Percentiles rank a stretch among this genome's conserved stretches.
Evolutionary conservation across 805 yeast genomes (phyloP).

Genomic region (Huiozyma sinensis): DNA sequence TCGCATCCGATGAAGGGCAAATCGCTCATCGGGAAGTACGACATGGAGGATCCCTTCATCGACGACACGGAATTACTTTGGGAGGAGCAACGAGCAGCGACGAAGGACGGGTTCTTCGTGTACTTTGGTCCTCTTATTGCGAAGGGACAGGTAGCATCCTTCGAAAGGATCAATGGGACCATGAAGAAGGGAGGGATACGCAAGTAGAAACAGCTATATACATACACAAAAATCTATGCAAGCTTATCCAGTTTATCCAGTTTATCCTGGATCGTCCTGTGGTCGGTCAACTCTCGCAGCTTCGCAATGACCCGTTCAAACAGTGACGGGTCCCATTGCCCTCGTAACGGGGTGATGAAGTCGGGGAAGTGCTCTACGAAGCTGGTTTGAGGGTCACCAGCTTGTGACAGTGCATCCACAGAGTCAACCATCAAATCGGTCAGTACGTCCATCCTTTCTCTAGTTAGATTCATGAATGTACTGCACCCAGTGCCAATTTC

Average conservation of each 20-base stretch:
- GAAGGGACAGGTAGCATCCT: constrained; percentile 38
- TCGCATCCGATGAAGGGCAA: constrained; percentile 40
- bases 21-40: constrained; percentile 83
- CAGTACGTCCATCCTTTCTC: constrained; percentile 32
- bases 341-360: constrained; percentile 33
- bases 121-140: constrained; percentile 86
- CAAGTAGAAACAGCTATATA: too few species aligned
- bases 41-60: constrained; percentile 86
- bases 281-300: too few species aligned
- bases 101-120: constrained; percentile 92
- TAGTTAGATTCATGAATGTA: constrained; percentile 33
- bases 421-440: constrained; percentile 15
- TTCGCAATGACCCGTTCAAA: too few species aligned
- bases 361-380: constrained; percentile 33
- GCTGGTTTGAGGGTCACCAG: too few species aligned
- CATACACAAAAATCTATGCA: too few species aligned
- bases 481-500: not conserved
- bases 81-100: constrained; percentile 89
- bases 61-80: constrained; percentile 87
- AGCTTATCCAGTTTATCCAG: too few species aligned
- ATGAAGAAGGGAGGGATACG: too few species aligned
- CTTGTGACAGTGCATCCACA: constrained; percentile 1
- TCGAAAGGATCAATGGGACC: constrained; percentile 27
- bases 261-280: too few species aligned
- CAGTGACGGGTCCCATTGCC: constrained; percentile 2